A percentile compares a stretch with the other conserved stretches of the same genome.
Conservation (phyloP, 768 basidiomycete species). For the Termitomyces sp. region DNA sequence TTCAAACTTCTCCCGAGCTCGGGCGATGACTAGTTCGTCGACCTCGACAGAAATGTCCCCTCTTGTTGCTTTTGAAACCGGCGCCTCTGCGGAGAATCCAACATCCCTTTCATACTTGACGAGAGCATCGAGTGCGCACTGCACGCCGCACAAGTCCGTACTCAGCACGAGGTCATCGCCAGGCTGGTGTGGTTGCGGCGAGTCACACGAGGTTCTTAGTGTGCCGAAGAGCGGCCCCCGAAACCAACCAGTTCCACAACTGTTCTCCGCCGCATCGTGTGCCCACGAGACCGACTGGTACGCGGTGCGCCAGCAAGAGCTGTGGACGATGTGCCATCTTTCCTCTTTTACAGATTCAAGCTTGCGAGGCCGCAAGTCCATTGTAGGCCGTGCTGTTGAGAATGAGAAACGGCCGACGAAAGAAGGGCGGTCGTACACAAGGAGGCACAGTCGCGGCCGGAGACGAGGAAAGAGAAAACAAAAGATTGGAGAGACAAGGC, state of each 20-base stretch:
- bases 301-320: conserved; percentile 35
- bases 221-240: conserved; percentile 26
- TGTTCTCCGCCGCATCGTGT: conserved; percentile 19
- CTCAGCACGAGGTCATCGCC: conserved; percentile 25
- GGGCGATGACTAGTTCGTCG: conserved; percentile 26
- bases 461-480: conserved; percentile 19
- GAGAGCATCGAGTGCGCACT: conserved; percentile 29
- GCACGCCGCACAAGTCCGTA: conserved; percentile 33
- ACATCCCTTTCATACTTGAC: conserved; percentile 34
- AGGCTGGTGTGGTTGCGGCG: conserved; percentile 8
- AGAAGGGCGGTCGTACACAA: conserved; percentile 17
- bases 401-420: conserved; percentile 2
- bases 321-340: conserved; percentile 33
- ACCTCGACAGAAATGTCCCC: conserved; percentile 17
- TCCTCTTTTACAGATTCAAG: conserved; percentile 22
- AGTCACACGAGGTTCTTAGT: conserved; percentile 5
- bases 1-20: conserved; percentile 35
- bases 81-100: conserved; percentile 28
- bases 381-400: conserved; percentile 9
- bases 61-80: neutral
- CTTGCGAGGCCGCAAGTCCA: conserved; percentile 18
- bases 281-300: conserved; percentile 36
- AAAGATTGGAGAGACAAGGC: conserved; percentile 8
- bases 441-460: conserved; percentile 20
- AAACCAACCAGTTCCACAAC: conserved; percentile 24